Percentiles rank a stretch among this genome's conserved stretches.
Conservation (phyloP, 768 basidiomycete species). For the Serendipita indica region DNA sequence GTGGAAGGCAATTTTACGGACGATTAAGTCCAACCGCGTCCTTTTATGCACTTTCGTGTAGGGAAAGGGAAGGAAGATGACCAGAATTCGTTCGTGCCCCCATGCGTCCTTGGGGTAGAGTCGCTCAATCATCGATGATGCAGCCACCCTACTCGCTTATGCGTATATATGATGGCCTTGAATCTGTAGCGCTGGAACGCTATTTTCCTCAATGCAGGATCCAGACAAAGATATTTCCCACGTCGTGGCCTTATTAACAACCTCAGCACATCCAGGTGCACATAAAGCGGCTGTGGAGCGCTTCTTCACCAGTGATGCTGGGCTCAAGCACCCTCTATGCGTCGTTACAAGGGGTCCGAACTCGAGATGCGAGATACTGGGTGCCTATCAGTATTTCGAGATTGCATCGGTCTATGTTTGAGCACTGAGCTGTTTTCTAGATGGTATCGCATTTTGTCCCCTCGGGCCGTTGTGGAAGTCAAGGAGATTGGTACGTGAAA, state of each 20-base stretch:
- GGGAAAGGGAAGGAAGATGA: too few species aligned
- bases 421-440: conserved; percentile 19
- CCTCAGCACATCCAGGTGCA: conserved; percentile 33
- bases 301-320: conserved; percentile 41
- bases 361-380: conserved; percentile 40
- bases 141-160: too few species aligned
- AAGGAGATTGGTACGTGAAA: conserved; percentile 30
- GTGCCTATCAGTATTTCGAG: conserved; percentile 44
- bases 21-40: too few species aligned
- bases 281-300: conserved; percentile 33
- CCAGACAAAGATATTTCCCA: conserved; percentile 34
- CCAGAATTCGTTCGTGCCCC: too few species aligned
- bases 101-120: too few species aligned
- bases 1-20: too few species aligned
- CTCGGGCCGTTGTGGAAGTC: conserved; percentile 29
- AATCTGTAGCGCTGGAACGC: too few species aligned
- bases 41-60: too few species aligned
- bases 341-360: conserved; percentile 30
- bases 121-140: too few species aligned
- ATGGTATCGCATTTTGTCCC: conserved; percentile 53
- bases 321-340: conserved; percentile 46
- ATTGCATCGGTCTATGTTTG: neutral
- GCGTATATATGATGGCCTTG: too few species aligned
- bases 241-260: conserved; percentile 33
- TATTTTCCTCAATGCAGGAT: too few species aligned